A percentile compares a stretch with the other conserved stretches of the same genome.
These are phyloP conservation scores for Hypoxylon sp. DNA, from an alignment of 2,329 filamentous ascomycete genomes.

Conservation along the genomic window DNA sequence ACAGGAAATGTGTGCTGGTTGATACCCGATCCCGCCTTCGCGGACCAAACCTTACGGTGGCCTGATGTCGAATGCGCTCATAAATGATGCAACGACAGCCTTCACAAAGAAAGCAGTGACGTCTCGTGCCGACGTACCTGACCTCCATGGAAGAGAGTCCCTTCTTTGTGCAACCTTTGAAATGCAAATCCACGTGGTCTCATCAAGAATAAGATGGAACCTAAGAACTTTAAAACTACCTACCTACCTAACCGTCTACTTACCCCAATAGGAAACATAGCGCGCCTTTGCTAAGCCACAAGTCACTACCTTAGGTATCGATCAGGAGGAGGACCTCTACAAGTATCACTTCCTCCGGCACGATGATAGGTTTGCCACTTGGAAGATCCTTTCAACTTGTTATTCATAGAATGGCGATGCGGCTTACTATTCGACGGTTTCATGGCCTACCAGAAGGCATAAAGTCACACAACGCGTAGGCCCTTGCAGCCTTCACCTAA, in stretches of 20 bases:
- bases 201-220: conserved; percentile 3
- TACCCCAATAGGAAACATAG: neutral
- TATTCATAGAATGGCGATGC: neutral
- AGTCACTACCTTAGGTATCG: neutral
- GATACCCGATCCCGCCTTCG: neutral
- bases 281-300: neutral
- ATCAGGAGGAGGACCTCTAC: neutral
- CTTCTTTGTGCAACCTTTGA: conserved; percentile 16
- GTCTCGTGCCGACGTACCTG: neutral
- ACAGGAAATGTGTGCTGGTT: neutral
- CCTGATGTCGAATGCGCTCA: neutral
- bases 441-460: neutral
- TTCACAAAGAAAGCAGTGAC: neutral
- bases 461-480: neutral
- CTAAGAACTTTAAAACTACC: conserved; percentile 4
- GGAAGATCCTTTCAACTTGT: neutral
- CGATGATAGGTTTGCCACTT: conserved; percentile 11
- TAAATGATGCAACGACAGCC: neutral
- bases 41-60: neutral
- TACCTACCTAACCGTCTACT: neutral
- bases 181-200: neutral
- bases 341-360: neutral
- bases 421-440: conserved; percentile 5
- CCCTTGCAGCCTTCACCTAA: neutral
- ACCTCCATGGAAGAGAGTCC: conserved; percentile 6